Percentiles rank a stretch among this genome's conserved stretches.
Conservation (phyloP, 306 rosid species). For the Neltuma alba region DNA sequence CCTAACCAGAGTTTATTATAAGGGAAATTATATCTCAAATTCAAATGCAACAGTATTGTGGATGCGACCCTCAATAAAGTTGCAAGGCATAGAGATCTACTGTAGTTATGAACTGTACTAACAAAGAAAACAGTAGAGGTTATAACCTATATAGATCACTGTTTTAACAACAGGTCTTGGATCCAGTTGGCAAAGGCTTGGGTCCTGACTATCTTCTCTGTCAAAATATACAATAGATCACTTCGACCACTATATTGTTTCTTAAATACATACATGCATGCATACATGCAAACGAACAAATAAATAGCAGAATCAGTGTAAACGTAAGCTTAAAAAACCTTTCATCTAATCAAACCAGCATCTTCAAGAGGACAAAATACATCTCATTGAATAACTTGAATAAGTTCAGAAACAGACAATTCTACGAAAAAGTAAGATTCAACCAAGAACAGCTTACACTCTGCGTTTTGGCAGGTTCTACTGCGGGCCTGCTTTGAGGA, state of each 20-base stretch:
- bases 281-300: not conserved
- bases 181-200: conserved; percentile 32
- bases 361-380: conserved; percentile 16
- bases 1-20: conserved; percentile 19
- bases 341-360: not conserved
- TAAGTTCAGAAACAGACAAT: not conserved
- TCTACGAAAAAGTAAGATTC: not conserved
- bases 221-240: conserved; percentile 6
- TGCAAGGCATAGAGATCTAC: not conserved
- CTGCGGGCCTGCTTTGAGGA: conserved; percentile 59
- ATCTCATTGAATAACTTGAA: not conserved
- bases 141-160: conserved; percentile 21
- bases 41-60: not conserved
- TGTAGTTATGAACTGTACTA: conserved; percentile 8
- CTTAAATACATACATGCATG: conserved; percentile 10
- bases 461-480: conserved; percentile 70
- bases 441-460: conserved; percentile 61
- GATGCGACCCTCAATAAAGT: conserved; percentile 1
- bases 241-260: conserved; percentile 6
- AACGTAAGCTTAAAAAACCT: conserved; percentile 12
- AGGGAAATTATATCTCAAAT: conserved; percentile 26
- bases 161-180: conserved; percentile 24
- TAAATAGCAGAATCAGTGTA: conserved; percentile 8
- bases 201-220: conserved; percentile 24
- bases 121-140: conserved; percentile 30